Evolutionary conservation across 495 filamentous ascomycete species (phyloP).

Genomic region (Penicillium daleae): DNA sequence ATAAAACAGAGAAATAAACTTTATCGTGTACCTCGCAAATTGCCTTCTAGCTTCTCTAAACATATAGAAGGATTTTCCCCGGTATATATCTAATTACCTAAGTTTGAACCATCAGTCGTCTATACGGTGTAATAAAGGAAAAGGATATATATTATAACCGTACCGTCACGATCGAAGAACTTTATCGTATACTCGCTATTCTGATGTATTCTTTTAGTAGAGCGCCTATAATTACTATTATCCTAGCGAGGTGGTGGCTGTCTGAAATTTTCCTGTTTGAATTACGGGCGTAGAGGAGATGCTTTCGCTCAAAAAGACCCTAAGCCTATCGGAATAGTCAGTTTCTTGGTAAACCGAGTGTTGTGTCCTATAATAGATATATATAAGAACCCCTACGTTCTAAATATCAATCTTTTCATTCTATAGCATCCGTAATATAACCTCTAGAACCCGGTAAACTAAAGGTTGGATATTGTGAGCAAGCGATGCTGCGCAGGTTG

Average conservation of each 20-base stretch:
- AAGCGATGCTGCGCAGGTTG: too few relatives aligned
- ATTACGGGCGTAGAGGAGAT: too few relatives aligned
- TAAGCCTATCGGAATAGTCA: too few relatives aligned
- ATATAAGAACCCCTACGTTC: too few relatives aligned
- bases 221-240: conserved; percentile 46
- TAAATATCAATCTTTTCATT: too few relatives aligned
- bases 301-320: too few relatives aligned
- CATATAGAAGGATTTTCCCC: conserved; percentile 20
- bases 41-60: conserved; percentile 27
- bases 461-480: too few relatives aligned
- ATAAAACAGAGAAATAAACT: conserved; percentile 44
- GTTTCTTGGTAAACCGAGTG: too few relatives aligned
- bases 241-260: conserved; percentile 45
- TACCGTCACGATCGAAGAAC: conserved; percentile 26
- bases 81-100: conserved; percentile 21
- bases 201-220: conserved; percentile 43
- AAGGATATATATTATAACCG: background rate
- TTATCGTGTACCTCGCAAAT: conserved; percentile 32
- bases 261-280: conserved; percentile 34
- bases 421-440: too few relatives aligned
- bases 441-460: too few relatives aligned
- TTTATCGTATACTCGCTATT: conserved; percentile 30
- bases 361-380: too few relatives aligned
- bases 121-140: background rate
- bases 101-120: background rate